phyloP scores from a whole-genome alignment of 2,329 filamentous ascomycete genomes.

The Sporothrix brasiliensis region DNA sequence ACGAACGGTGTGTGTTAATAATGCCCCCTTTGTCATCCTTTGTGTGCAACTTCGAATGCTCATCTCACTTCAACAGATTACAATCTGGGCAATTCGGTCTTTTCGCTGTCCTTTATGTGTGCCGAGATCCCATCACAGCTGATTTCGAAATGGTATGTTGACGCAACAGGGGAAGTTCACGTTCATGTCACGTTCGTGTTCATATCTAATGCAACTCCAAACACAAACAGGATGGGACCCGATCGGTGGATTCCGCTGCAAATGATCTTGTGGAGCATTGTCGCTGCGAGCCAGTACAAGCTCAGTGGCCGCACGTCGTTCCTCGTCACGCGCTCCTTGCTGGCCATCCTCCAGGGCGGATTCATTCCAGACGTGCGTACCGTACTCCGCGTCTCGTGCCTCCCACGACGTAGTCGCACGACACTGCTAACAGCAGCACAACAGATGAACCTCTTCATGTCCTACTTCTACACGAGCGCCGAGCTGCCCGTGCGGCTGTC shows the following conservation, averaged over 20 bases:
- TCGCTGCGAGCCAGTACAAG: conserved; percentile 54
- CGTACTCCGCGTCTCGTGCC: neutral
- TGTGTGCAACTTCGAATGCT: neutral
- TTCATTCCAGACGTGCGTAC: conserved; percentile 48
- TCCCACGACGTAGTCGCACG: neutral
- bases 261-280: conserved; percentile 59
- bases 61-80: conserved; percentile 41
- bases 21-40: neutral
- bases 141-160: conserved; percentile 54
- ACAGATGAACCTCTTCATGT: conserved; percentile 47
- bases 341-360: conserved; percentile 51
- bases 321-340: conserved; percentile 45
- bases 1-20: neutral
- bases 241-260: conserved; percentile 64
- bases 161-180: neutral
- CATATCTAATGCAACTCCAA: neutral
- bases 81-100: conserved; percentile 55
- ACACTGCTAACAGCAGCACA: neutral
- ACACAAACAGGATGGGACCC: conserved; percentile 48
- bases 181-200: neutral
- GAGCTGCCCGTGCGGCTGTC: conserved; percentile 48
- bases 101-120: conserved; percentile 54
- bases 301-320: conserved; percentile 47
- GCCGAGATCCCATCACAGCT: conserved; percentile 65
- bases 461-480: conserved; percentile 50